Base-by-base conservation (phyloP, 2,329 filamentous ascomycete species). In the Simplicillium aogashimaense region DNA sequence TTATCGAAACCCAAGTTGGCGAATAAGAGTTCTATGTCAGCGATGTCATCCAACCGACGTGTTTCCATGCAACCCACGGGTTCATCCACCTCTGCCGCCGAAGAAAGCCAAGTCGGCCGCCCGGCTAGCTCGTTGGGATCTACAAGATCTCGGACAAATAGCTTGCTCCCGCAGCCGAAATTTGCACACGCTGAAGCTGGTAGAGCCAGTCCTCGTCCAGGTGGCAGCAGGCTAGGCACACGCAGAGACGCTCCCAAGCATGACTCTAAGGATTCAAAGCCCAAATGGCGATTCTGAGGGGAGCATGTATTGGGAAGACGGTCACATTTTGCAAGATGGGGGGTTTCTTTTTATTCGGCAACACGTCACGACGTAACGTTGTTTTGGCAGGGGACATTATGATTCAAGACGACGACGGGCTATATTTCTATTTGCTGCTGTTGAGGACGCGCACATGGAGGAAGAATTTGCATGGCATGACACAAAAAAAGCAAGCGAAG, bases 101-200 rank as follows among this genome's bases (percentile, higher is more conserved):
- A 51, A 25, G 54, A 58, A 44, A 40, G 52, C 49, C 49, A 45
- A 45, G 17, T 56, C 49, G 50, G 58, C 53, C 67, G 77, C 25
- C 69, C 78, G 10, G 70, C 69, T 34, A 81, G 74, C 53, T 80
- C 77, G 3, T 51, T 81, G 35, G 70, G 74, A 7, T 58, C 61
- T 3, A 51, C 29, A 14, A n/a, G 57, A 15, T 65, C 59, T 42
- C 61, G 75, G 44, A 69, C 76, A 25, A 64, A 58, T 4, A 78
- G 75, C 49, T 51, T 80, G 42, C 58, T 81, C 16, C 74, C 76
- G 14, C 63, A 70, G 41, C 63, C 69, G 1, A 66, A 54, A 18
- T 49, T 52, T 3, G 58, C 49, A 33, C 49, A 52, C 15, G 53
- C 57, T 7, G 55, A 55, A 18, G 30, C 30, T 32, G 30, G 30